Percentiles rank a stretch among this genome's conserved stretches.
Conservation (phyloP, 805 yeast genomes). For the Cephaloascus fragrans region DNA sequence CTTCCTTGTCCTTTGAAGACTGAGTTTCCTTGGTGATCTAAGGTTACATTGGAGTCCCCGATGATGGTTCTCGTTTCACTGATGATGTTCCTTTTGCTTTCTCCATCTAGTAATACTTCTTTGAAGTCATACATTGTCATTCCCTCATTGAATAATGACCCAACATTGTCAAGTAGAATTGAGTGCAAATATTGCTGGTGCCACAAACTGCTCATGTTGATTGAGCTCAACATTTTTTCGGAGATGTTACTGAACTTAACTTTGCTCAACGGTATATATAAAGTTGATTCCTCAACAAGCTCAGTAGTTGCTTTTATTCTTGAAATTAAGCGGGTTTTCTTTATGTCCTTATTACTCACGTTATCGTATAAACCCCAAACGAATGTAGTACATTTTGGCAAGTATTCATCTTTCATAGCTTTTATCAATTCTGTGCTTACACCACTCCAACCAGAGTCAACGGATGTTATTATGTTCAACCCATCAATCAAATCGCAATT, state of each 20-base stretch:
- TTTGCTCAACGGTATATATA: constrained; percentile 45
- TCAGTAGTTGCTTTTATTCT: constrained; percentile 37
- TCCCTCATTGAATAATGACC: constrained; percentile 28
- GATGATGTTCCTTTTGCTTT: constrained; percentile 37
- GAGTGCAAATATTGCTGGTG: constrained; percentile 25
- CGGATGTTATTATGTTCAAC: constrained; percentile 55
- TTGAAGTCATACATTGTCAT: constrained; percentile 34
- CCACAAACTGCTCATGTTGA: constrained; percentile 28
- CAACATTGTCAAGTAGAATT: constrained; percentile 34
- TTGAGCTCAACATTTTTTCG: constrained; percentile 2
- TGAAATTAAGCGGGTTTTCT: constrained; percentile 13
- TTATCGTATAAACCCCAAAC: constrained; percentile 34
- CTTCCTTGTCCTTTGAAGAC: constrained; percentile 2
- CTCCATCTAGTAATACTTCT: constrained; percentile 29
- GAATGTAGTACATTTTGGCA: constrained; percentile 36
- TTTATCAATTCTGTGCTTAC: constrained; percentile 41
- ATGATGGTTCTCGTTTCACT: constrained; percentile 18
- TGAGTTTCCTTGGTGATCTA: constrained; percentile 3
- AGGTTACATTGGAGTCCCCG: not conserved
- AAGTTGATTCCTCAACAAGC: constrained; percentile 35
- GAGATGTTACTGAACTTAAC: constrained; percentile 4
- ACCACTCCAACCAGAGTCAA: constrained; percentile 84
- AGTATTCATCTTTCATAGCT: constrained; percentile 61
- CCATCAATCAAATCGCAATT: constrained; percentile 70
- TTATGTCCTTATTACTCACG: constrained; percentile 2